Evolutionary conservation across 495 filamentous ascomycete species (phyloP), one percentile per base, ranked within the genome.

Genomic region (Xylaria castorea): DNA sequence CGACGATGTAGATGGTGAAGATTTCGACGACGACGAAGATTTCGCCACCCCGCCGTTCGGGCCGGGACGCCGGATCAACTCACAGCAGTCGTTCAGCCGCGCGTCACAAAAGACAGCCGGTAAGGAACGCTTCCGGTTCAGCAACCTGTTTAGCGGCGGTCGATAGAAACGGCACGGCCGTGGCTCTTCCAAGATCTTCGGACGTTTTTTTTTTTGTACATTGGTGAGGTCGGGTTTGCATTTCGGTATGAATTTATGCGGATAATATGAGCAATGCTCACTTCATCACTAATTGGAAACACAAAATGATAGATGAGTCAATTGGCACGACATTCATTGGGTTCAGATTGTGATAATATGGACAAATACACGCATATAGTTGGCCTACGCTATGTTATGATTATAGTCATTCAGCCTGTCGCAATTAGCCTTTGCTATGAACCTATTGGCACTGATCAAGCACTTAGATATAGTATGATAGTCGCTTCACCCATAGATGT

Each of bases 1-100:
- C 6, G 70, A 67, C 27, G 63, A 72, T 11, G 25, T 48, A 0
- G 51, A 72, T 3, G 65, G 76, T 14, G 74, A 79, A 0, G 78
- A 79, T 2, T 76, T 76, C 32, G 76, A 77, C 30, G 75, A 75
- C 2, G 74, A 75, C 20, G 78, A 78, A 12, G 74, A 76, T 12
- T 67, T 71, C 71, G 18, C 74, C 20, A 68, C 27, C 42, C 78
- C 76, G 4, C 74, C 78, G 32, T 75, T 71, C 30, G 74, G 73
- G 2, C 66, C 77, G 12, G 71, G 75, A 18, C 71, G 76, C 11
- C 78, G 78, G 62, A 76, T 80, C 70, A 78, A 76, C 50, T 80
- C 78, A n/a, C 78, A 80, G 69, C 78, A 80, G 65, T 80, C 78
- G 2, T 80, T 80, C 42, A 73, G 78, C 5, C 73, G 76, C 25